Conservation (phyloP, 2,329 filamentous ascomycete species). For the Cadophora sp. region DNA sequence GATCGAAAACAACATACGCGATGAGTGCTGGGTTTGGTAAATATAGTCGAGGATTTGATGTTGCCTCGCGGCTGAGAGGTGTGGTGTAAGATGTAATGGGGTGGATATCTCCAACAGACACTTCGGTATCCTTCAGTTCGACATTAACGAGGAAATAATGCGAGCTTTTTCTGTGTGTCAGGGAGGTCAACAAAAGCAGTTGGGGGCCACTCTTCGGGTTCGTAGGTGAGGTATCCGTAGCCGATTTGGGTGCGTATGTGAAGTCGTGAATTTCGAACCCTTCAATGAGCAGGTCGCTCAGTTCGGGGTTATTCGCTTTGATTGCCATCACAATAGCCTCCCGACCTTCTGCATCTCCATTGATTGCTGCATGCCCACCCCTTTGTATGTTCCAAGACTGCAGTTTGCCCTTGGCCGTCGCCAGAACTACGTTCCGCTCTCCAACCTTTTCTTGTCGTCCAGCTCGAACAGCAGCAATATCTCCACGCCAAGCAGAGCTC, state of each 20-base stretch:
- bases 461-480: slow-evolving; percentile 81
- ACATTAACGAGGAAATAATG: slow-evolving; percentile 81
- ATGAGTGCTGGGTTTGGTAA: slow-evolving; percentile 81
- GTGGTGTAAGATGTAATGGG: slow-evolving; percentile 70
- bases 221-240: slow-evolving; percentile 57
- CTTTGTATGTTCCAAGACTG: slow-evolving; percentile 90
- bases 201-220: slow-evolving; percentile 61
- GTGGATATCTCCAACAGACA: slow-evolving; percentile 70
- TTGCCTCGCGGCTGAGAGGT: slow-evolving; percentile 49
- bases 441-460: slow-evolving; percentile 76
- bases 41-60: slow-evolving; percentile 69
- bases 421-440: slow-evolving; percentile 83
- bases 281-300: slow-evolving; percentile 58
- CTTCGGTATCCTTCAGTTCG: slow-evolving; percentile 60
- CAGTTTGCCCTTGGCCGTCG: slow-evolving; percentile 77
- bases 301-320: slow-evolving; percentile 58
- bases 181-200: slow-evolving; percentile 66
- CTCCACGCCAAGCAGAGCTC: slow-evolving; percentile 72
- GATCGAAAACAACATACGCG: slow-evolving; percentile 81
- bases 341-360: slow-evolving; percentile 74
- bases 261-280: slow-evolving; percentile 83
- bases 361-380: slow-evolving; percentile 79
- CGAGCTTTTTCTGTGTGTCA: slow-evolving; percentile 58
- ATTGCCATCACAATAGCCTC: slow-evolving; percentile 69
- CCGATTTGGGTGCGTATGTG: slow-evolving; percentile 66